Conservation (phyloP, 208 protist genomes). For the Strigomonas culicis region DNA sequence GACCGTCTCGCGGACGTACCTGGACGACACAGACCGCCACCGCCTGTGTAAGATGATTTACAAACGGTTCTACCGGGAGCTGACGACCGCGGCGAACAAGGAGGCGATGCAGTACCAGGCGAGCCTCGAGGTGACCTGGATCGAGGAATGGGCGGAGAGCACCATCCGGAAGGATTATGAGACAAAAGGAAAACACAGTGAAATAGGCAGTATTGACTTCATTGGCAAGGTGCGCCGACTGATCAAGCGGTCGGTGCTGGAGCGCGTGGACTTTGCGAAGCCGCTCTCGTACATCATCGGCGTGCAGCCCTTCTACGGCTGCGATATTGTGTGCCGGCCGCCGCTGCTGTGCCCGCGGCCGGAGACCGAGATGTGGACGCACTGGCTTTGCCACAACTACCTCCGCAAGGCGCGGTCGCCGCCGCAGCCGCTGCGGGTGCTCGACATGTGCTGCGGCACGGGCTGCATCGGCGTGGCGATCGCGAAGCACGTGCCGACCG, state of each 20-base stretch:
- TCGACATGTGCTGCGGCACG: conserved; percentile 87
- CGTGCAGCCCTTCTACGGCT: conserved; percentile 82
- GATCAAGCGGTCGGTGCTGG: conserved; percentile 66
- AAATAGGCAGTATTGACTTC: background rate
- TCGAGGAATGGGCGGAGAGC: conserved; percentile 67
- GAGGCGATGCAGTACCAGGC: conserved; percentile 68
- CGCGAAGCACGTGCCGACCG: conserved; percentile 54
- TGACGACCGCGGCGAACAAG: conserved; percentile 26
- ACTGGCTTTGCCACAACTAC: conserved; percentile 63
- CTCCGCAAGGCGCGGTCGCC: conserved; percentile 10
- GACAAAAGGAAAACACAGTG: background rate
- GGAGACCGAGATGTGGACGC: conserved; percentile 89
- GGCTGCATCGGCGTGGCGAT: conserved; percentile 86
- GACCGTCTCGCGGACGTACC: conserved; percentile 9
- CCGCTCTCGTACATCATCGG: conserved; percentile 87
- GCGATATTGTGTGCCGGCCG: conserved; percentile 54
- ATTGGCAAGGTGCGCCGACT: conserved; percentile 28
- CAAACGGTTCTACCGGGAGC: conserved; percentile 48
- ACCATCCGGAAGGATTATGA: conserved; percentile 3
- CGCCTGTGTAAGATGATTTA: conserved; percentile 58
- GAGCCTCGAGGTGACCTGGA: conserved; percentile 63
- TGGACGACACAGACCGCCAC: conserved; percentile 30
- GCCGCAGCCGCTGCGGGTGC: conserved; percentile 26
- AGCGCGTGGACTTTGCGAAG: conserved; percentile 78
- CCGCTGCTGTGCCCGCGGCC: conserved; percentile 80